These are phyloP conservation scores for Populus trichocarpa DNA, from an alignment of 441 rosid genomes.

Conservation along the genomic window DNA sequence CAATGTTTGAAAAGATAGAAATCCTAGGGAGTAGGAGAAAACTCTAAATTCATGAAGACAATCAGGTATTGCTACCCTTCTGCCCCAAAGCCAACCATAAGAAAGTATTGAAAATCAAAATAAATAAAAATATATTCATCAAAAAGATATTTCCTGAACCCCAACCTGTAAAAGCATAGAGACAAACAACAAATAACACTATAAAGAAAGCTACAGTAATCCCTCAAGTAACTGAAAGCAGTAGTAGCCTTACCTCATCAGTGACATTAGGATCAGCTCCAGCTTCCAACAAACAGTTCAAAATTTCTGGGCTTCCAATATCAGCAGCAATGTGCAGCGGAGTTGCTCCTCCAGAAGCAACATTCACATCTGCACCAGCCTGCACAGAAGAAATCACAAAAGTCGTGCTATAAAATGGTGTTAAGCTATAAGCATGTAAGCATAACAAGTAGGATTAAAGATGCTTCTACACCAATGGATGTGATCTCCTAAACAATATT, in stretches of 20 bases:
- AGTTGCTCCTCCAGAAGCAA: slow-evolving; percentile 85
- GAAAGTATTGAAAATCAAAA: background rate
- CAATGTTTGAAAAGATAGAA: background rate
- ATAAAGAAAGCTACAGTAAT: background rate
- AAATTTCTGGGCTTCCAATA: slow-evolving; percentile 57
- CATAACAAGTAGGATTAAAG: background rate
- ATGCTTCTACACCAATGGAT: background rate
- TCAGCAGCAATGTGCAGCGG: slow-evolving; percentile 93
- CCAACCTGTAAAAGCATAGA: background rate
- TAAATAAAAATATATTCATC: background rate
- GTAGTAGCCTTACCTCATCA: slow-evolving; percentile 55
- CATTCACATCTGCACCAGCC: slow-evolving; percentile 82
- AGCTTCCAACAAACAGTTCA: slow-evolving; percentile 70
- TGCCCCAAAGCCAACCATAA: background rate
- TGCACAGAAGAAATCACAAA: slow-evolving; percentile 27
- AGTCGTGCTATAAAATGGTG: background rate
- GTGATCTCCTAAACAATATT: background rate
- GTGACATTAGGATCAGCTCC: slow-evolving; percentile 77
- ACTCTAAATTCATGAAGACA: background rate
- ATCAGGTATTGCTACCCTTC: background rate
- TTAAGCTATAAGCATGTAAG: background rate
- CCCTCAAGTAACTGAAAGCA: slow-evolving; percentile 9
- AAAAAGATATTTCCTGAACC: background rate
- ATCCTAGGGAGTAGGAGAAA: background rate
- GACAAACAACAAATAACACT: background rate